phyloP scores from a whole-genome alignment of 345 rosid genomes.

The Geranium brycei region DNA sequence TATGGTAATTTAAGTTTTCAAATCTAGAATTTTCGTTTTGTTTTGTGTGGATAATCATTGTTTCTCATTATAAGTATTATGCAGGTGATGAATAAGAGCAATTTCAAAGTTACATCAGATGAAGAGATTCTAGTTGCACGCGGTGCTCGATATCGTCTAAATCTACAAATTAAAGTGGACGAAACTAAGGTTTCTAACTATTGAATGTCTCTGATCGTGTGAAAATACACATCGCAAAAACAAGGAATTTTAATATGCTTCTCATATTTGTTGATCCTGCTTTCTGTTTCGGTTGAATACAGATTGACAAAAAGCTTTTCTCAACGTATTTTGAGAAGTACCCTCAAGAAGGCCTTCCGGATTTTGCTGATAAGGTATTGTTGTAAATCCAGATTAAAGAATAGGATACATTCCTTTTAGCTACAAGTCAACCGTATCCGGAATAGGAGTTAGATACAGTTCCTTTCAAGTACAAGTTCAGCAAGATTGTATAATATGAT shows the following conservation, averaged over 20 bases:
- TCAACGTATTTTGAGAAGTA: slow-evolving; percentile 57
- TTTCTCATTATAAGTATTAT: not conserved
- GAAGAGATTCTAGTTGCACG: slow-evolving; percentile 87
- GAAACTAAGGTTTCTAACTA: slow-evolving; percentile 60
- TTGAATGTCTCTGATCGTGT: not conserved
- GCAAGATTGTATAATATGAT: not conserved
- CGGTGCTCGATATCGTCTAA: slow-evolving; percentile 76
- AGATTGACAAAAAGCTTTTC: slow-evolving; percentile 79
- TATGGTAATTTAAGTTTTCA: no score
- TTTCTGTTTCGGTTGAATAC: slow-evolving; percentile 17
- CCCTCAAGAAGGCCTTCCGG: slow-evolving; percentile 58
- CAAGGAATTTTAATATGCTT: not conserved
- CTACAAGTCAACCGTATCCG: no score
- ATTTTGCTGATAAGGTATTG: slow-evolving; percentile 72
- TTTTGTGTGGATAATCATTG: not conserved
- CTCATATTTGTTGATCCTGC: not conserved
- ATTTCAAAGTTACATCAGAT: slow-evolving; percentile 61
- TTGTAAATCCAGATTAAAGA: slow-evolving; percentile 4
- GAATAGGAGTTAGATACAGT: not conserved
- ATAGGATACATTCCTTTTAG: not conserved
- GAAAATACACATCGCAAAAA: not conserved
- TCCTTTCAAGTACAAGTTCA: not conserved
- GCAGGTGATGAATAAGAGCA: slow-evolving; percentile 89
- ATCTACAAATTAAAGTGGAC: slow-evolving; percentile 81
- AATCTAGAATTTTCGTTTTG: not conserved